Percentiles rank a stretch among this genome's conserved stretches.
Conservation (phyloP, 192 early-diverging fungal species). For the Mortierella hygrophila region DNA sequence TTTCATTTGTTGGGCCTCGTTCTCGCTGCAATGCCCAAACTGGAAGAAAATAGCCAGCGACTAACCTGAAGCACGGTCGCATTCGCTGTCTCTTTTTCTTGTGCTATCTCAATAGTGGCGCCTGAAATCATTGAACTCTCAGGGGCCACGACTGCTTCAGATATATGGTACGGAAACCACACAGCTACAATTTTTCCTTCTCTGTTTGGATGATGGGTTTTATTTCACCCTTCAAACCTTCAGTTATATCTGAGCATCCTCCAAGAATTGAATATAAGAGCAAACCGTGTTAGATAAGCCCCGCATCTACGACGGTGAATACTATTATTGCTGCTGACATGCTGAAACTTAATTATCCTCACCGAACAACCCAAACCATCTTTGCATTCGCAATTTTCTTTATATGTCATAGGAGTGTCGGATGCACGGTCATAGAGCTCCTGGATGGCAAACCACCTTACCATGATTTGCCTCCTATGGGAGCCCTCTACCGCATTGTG, state of each 20-base stretch:
- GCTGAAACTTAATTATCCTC: background rate
- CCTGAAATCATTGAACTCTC: slow-evolving; percentile 79
- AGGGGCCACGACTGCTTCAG: slow-evolving; percentile 77
- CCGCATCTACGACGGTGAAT: background rate
- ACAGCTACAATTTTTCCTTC: too few species aligned
- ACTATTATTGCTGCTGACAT: background rate
- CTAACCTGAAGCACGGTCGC: background rate
- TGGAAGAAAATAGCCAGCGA: background rate
- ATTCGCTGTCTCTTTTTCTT: background rate
- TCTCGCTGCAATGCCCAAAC: background rate
- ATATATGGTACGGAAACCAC: slow-evolving; percentile 64
- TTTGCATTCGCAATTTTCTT: background rate
- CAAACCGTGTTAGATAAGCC: background rate
- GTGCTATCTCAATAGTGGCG: slow-evolving; percentile 59
- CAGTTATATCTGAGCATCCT: background rate
- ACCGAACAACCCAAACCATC: background rate
- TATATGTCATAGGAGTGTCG: slow-evolving; percentile 62
- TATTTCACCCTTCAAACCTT: background rate
- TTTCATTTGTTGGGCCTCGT: background rate
- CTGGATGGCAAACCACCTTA: slow-evolving; percentile 80
- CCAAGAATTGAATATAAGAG: background rate
- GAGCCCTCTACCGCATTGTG: slow-evolving; percentile 77
- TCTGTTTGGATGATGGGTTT: background rate
- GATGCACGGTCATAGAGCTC: slow-evolving; percentile 80
- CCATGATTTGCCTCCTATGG: slow-evolving; percentile 76